phyloP scores from a whole-genome alignment of 257 asterid genomes.

The Cynanchum wilfordii region DNA sequence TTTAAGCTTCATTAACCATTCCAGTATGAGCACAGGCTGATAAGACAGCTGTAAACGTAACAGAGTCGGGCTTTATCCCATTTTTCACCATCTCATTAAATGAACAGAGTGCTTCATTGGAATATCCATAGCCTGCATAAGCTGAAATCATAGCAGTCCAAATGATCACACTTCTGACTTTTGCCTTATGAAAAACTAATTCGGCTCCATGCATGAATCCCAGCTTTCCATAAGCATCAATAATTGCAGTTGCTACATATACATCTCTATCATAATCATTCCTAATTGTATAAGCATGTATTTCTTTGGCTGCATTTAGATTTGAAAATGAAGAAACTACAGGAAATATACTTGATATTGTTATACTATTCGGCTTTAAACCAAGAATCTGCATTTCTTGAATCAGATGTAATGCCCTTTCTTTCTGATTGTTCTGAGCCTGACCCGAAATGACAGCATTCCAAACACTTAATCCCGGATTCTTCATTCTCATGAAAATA shows the following conservation, averaged over 20 bases:
- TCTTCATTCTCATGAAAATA: conserved; percentile 44
- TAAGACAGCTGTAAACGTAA: conserved; percentile 69
- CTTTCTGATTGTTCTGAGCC: conserved; percentile 58
- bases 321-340: conserved; percentile 51
- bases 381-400: conserved; percentile 55
- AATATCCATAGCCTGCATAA: conserved; percentile 75
- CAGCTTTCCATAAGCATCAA: conserved; percentile 71
- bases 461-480: conserved; percentile 66
- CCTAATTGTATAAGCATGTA: conserved; percentile 66
- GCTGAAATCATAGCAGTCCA: conserved; percentile 91
- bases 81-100: conserved; percentile 52
- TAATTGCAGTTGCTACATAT: conserved; percentile 59
- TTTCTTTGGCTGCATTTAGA: conserved; percentile 60
- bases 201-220: conserved; percentile 63
- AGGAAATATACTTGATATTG: conserved; percentile 74
- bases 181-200: conserved; percentile 44
- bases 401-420: conserved; percentile 42
- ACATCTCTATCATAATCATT: conserved; percentile 43
- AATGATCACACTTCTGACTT: conserved; percentile 53
- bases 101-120: conserved; percentile 46
- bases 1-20: conserved; percentile 52
- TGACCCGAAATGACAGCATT: conserved; percentile 77
- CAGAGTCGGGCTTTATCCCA: conserved; percentile 53
- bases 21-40: conserved; percentile 88
- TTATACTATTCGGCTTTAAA: conserved; percentile 52